These are phyloP conservation scores for Phytophthora nicotianae DNA, from an alignment of 352 stramenopile genomes.

Conservation along the genomic window DNA sequence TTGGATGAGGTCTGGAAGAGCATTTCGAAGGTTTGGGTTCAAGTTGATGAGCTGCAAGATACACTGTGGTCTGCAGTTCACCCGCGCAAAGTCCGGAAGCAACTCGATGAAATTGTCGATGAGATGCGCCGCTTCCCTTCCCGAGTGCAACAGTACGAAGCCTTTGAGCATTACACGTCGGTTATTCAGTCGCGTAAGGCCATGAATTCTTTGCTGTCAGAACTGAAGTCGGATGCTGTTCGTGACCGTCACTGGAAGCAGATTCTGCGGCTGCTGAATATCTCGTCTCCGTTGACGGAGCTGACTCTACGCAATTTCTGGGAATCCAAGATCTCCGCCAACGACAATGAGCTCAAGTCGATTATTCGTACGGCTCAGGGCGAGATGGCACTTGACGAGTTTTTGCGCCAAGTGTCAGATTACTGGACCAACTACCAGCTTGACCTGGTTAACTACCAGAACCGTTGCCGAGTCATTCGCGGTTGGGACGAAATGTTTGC, in stretches of 20 bases:
- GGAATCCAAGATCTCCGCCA: constrained; percentile 92
- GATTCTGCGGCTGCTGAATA: constrained; percentile 95
- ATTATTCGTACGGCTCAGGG: constrained; percentile 98
- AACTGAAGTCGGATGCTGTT: constrained; percentile 99
- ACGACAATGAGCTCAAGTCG: constrained; percentile 96
- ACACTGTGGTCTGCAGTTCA: constrained; percentile 94
- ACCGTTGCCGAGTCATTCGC: constrained; percentile 96
- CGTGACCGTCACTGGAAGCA: constrained; percentile 99
- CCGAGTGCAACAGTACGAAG: constrained; percentile 98
- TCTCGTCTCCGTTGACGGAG: constrained; percentile 93
- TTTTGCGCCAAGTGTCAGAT: constrained; percentile 94
- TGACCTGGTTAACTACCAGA: constrained; percentile 93
- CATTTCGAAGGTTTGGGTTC: constrained; percentile 89
- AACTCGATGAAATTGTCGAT: constrained; percentile 97
- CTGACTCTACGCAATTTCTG: constrained; percentile 98
- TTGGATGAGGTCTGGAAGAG: constrained; percentile 98
- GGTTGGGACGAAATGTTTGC: constrained; percentile 99
- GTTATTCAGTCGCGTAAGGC: constrained; percentile 93
- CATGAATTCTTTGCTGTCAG: constrained; percentile 94
- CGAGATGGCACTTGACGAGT: constrained; percentile 99
- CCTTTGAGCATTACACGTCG: constrained; percentile 95
- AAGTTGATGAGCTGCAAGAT: constrained; percentile 94
- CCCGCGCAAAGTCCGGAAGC: constrained; percentile 95
- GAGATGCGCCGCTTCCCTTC: constrained; percentile 96
- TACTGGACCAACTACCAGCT: constrained; percentile 92